These are phyloP conservation scores for Sporothrix inflata DNA, from an alignment of 2,329 filamentous ascomycete species.

Conservation along the genomic window DNA sequence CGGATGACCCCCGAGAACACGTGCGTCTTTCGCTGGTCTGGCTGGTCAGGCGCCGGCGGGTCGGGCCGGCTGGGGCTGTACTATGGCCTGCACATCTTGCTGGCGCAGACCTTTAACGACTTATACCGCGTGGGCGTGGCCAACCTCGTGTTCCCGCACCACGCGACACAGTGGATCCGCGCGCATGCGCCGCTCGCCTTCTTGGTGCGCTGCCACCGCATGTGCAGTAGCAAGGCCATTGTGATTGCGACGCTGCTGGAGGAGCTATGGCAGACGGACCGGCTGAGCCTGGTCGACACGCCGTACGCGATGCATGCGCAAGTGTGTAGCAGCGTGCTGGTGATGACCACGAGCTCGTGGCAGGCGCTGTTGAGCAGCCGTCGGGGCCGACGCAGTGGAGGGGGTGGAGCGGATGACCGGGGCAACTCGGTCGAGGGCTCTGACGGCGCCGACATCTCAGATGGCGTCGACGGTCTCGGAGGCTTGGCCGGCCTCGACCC, in stretches of 20 bases:
- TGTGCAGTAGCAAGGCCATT: conserved; percentile 29
- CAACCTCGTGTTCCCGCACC: conserved; percentile 31
- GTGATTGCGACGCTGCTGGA: conserved; percentile 23
- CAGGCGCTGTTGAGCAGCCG: conserved; percentile 19
- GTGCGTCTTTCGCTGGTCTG: conserved; percentile 23
- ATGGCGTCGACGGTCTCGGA: neutral
- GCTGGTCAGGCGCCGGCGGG: neutral
- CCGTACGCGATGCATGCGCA: conserved; percentile 31
- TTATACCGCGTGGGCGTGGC: conserved; percentile 30
- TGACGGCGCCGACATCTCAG: neutral
- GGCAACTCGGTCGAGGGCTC: neutral
- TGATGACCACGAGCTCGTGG: conserved; percentile 30
- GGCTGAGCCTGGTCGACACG: conserved; percentile 27
- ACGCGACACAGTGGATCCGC: conserved; percentile 30
- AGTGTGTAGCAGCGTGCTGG: conserved; percentile 31
- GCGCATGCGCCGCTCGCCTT: conserved; percentile 26
- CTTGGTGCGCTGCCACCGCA: conserved; percentile 25
- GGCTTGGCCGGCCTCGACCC: neutral
- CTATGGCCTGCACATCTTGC: conserved; percentile 29
- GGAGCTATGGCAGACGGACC: conserved; percentile 24
- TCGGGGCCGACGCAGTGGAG: neutral
- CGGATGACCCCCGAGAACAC: conserved; percentile 26
- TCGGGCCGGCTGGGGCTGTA: conserved; percentile 24
- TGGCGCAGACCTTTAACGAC: conserved; percentile 30
- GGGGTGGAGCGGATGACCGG: neutral